Evolutionary conservation across 2,329 filamentous ascomycete genomes (phyloP), one percentile per base, ranked within the genome.

Genomic region (Botrytis aclada): DNA sequence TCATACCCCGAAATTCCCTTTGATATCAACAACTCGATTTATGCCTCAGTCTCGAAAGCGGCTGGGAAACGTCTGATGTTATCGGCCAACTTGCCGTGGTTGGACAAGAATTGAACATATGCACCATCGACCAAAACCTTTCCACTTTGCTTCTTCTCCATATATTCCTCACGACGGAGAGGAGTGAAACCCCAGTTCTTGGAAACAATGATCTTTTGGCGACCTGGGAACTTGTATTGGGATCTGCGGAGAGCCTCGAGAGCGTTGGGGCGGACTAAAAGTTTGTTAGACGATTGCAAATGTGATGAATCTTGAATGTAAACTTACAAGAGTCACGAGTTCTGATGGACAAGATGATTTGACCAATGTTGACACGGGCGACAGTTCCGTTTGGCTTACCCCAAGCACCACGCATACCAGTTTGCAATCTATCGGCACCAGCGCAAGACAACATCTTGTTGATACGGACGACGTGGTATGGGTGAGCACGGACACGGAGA

Each of bases 391-490:
- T 97, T 86, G 96, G 96, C 92, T 99, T 99, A 84, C 96, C 96
- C 92, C 94, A 99, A 82, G 96, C 96, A 92, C 96, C 96, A 92
- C 96, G 95, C 96, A 99, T 99, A 90, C 96, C 96, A 81, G 96
- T 99, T 88, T 99, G 96, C 86, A 99, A 90, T 92, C 96, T 94
- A 98, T 99, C 96, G 92, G 96, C 96, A 90, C 96, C 96, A 83
- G 96, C 96, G 87, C 96, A 99, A 84, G 96, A 98, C 94, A 99
- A 95, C 96, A 99, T 99, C 93, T 99, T 99, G 94, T 99, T 99
- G 95, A 99, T 99, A 88, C 96, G 96, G 90, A 99, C 93, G 87
- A 99, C 96, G 90, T 99, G 96, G 94, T 93, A 99, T 80, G 96
- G 96, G 90, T 99, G 96, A 83, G 94, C 95, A 84, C 96, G 90